Evolutionary conservation across 2,329 filamentous ascomycete species (phyloP).

Genomic region (Penicillium sp.): DNA sequence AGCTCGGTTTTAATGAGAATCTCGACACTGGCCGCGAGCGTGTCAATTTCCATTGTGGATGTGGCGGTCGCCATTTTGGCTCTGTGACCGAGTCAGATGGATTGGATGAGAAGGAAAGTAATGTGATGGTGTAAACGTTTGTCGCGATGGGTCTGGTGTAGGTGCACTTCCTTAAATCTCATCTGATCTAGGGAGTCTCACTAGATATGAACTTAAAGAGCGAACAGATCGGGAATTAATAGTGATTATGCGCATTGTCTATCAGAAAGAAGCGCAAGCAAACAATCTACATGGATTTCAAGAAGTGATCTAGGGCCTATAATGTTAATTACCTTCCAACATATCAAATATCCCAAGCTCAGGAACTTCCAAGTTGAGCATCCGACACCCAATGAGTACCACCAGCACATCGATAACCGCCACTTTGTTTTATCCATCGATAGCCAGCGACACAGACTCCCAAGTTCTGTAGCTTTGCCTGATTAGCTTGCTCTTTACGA

Average conservation of each 20-base stretch:
- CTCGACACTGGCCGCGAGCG: background rate
- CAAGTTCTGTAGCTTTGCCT: conserved; percentile 51
- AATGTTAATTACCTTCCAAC: background rate
- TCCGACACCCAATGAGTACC: conserved; percentile 57
- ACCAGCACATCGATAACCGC: conserved; percentile 62
- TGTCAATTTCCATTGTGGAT: background rate
- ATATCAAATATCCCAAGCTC: background rate
- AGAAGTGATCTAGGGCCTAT: background rate
- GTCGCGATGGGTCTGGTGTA: background rate
- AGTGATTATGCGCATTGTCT: background rate
- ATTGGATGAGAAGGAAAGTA: background rate
- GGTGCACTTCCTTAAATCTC: background rate
- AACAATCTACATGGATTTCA: background rate
- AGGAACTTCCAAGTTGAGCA: conserved; percentile 5
- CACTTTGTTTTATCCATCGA: conserved; percentile 58
- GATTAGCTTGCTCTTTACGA: conserved; percentile 41
- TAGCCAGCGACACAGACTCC: conserved; percentile 59
- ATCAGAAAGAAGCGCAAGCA: background rate
- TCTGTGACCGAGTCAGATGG: background rate
- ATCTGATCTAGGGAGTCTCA: background rate
- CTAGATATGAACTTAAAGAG: background rate
- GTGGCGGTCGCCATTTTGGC: background rate
- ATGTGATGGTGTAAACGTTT: background rate
- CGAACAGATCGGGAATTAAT: background rate
- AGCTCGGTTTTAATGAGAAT: background rate